Evolutionary conservation across 169 alveolate species (phyloP), one percentile per base, ranked within the genome.

Genomic region (Cryptosporidium bovis): DNA sequence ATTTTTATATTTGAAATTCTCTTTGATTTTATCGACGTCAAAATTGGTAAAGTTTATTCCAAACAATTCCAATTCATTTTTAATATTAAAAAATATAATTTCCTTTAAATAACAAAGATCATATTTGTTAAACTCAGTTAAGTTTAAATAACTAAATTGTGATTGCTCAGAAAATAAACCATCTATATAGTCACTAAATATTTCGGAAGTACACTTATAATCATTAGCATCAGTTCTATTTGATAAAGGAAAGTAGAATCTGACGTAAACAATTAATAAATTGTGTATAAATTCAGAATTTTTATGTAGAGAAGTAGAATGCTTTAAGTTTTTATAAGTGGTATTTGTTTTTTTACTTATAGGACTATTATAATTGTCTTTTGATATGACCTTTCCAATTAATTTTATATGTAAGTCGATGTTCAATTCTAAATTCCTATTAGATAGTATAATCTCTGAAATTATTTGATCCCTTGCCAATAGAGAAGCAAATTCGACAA

Each of bases 251-350:
- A 62, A 31, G 36, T 62, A 13, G 31, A 62, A 31, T 31, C 83
- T 69, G 13, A 69, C 33, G 51, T 51, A 69, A 53, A 69, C 16
- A 69, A 69, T 55, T 13, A 66, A 51, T 34, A 69, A 16, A 1
- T 51, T 31, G 18, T 51, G 40, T 2, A 69, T 69, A 13, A 69
- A 10, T 69, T 53, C 40, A 16, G 46, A 8, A 18, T 69, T 53
- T 15, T 27, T 33, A 51, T 3, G 33, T 55, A 10, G 10, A 15
- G 3, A 2, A 5, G 18, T 3, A n/a, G 64, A 53, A n/a, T 5
- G 29, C 12, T 53, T 20, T 53, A 53, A 53, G 12, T 20, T 53
- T n/a, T 3, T n/a, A 40, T 40, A 40, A 40, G 10, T 40, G 4
- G 0, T 7, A 53, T 53, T 16, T n/a, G 29, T 53, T 53, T 53